Evolutionary conservation across 306 rosid genomes (phyloP).

Genomic region (Sphenostylis stenocarpa): DNA sequence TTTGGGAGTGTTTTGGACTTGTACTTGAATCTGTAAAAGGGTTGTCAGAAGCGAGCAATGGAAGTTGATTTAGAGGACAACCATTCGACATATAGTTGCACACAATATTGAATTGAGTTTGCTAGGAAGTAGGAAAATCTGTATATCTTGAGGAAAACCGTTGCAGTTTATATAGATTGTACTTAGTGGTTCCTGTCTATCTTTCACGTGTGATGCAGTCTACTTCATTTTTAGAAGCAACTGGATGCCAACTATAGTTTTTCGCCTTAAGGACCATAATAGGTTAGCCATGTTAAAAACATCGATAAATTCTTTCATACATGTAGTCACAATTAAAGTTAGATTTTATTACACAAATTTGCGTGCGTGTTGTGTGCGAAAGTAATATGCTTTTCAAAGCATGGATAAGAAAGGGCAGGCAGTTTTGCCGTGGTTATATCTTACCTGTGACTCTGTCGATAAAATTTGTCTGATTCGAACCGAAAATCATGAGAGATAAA

Average conservation of each 20-base stretch:
- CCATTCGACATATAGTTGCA: neutral
- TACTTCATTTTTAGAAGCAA: slow-evolving; percentile 8
- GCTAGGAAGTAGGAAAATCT: slow-evolving; percentile 30
- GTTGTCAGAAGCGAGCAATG: slow-evolving; percentile 26
- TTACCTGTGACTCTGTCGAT: neutral
- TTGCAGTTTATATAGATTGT: slow-evolving; percentile 16
- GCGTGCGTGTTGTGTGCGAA: neutral
- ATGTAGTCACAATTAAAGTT: neutral
- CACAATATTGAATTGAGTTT: slow-evolving; percentile 16
- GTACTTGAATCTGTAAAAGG: slow-evolving; percentile 14
- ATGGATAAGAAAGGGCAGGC: neutral
- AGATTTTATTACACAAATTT: neutral
- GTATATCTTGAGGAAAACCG: slow-evolving; percentile 26
- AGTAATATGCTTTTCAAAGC: too few relatives aligned
- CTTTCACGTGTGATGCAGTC: slow-evolving; percentile 1
- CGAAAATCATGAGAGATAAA: slow-evolving; percentile 7
- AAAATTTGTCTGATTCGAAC: neutral
- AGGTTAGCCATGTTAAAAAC: neutral
- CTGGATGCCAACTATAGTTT: slow-evolving; percentile 8
- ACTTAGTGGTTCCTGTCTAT: neutral
- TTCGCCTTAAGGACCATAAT: neutral
- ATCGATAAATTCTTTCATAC: neutral
- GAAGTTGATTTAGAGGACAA: slow-evolving; percentile 6
- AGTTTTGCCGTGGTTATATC: neutral
- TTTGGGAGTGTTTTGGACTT: slow-evolving; percentile 20